Evolutionary conservation across 2,329 filamentous ascomycete species (phyloP), one percentile per base, ranked within the genome.

Genomic region (Xylariaceae sp.): DNA sequence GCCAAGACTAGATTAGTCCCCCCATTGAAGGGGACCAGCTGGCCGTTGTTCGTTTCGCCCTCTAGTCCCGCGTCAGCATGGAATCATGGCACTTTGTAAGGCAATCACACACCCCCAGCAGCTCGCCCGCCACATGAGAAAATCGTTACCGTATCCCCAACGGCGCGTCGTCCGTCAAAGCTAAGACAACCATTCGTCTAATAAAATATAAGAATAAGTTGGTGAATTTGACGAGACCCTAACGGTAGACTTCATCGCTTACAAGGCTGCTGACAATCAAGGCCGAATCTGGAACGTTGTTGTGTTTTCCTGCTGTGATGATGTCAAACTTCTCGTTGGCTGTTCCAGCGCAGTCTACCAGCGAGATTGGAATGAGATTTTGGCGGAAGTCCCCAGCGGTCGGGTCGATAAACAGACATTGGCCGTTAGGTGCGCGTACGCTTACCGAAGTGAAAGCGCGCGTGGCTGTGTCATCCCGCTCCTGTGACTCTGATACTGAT

Each of bases 81-180:
- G 32, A 48, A 48, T 16, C 9, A 23, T 44, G 44, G 20, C 12
- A 26, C 14, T 6, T 26, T 32, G 9, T 43, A 14, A 26, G 10
- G 43, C 23, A 32, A 21, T 46, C 10, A 70, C 71, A 71, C 67
- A 75, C 76, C 66, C 45, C 80, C 80, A 42, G 75, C 79, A 16
- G 79, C 80, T 37, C 79, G 74, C 9, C 80, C 80, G 21, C 80
- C 80, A 57, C 80, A 83, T 1, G 79, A 80, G 58, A 83, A 83
- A 18, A 83, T 52, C 4, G 69, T 79, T 21, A 82, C 79, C 1
- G 75, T 79, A 50, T 82, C 79, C 1, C 74, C 75, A 2, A 69
- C 66, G 4, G 69, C 65, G 18, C 79, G 71, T 19, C 80, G 72
- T 16, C 67, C 68, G 55, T 83, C 80, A 44, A 81, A 78, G 67